Percentiles rank a stretch among this genome's conserved stretches.
These are phyloP conservation scores for Boletus reticuloceps DNA, from an alignment of 768 basidiomycete species.

Conservation along the genomic window DNA sequence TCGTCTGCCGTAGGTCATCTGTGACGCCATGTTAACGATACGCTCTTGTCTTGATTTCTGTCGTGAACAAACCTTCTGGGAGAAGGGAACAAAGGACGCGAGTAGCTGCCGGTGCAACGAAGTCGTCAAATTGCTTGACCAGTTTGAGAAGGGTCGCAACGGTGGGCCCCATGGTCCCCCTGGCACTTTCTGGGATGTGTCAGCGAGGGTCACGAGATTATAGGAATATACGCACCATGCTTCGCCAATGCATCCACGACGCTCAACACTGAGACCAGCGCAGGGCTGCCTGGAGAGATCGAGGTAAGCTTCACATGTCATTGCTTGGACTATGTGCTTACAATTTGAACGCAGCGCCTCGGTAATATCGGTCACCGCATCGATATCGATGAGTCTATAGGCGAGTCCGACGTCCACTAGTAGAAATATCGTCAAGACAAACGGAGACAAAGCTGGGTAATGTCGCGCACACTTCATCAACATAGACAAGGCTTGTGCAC, in stretches of 20 bases:
- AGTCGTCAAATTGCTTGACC: constrained; percentile 23
- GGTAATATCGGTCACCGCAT: constrained; percentile 16
- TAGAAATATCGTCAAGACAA: neutral
- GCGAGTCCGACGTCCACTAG: constrained; percentile 15
- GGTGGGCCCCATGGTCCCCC: constrained; percentile 3
- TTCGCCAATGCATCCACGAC: constrained; percentile 17
- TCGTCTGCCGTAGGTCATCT: constrained; percentile 21
- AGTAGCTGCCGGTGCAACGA: constrained; percentile 27
- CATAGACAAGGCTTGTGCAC: constrained; percentile 26
- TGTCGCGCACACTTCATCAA: constrained; percentile 19
- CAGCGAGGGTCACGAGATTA: neutral
- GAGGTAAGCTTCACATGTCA: neutral
- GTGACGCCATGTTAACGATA: neutral
- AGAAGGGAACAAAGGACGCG: constrained; percentile 25
- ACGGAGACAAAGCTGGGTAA: neutral
- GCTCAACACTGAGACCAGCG: constrained; percentile 20
- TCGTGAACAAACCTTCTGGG: constrained; percentile 15
- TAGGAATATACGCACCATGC: constrained; percentile 4
- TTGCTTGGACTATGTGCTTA: neutral
- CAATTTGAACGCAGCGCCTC: constrained; percentile 17
- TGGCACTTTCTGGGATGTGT: constrained; percentile 1
- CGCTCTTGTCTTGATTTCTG: neutral
- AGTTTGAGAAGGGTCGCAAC: constrained; percentile 20
- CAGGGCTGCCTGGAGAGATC: constrained; percentile 14
- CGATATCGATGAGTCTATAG: constrained; percentile 13